Base-by-base conservation (phyloP, 768 basidiomycete species). In the Russula dissimulans region DNA sequence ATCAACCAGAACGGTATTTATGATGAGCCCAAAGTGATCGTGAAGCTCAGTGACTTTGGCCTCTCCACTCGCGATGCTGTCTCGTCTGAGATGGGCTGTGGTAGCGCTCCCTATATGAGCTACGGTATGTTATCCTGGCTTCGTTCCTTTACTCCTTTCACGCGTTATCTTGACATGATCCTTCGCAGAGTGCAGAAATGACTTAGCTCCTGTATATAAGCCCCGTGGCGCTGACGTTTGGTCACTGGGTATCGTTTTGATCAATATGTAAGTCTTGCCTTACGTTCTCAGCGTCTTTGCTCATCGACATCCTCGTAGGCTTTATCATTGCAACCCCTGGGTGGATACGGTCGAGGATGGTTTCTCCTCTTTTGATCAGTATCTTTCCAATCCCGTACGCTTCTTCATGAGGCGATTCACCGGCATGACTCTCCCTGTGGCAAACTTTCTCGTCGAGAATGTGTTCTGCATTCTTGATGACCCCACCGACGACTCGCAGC, bases 311-410 rank as follows among this genome's bases (percentile, higher is more conserved):
- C 15, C 15, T 51, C 56, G 29, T 67, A 91, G 90, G 90, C 78
- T 98, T 71, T 99, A 97, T 75, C 97, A 99, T 74, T 90, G 81
- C 75, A 97, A 97, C 73, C 95, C 95, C 31, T 99, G 97, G 97
- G 90, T 90, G 47, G 95, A 98, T 71, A 95, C 95, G 1, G 81
- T 86, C 36, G 80, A 86, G 63, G 89, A 86, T 67, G 82, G 81
- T 64, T 89, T 89, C 71, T 74, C 81, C 41, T 91, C 91, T 49
- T 99, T 97, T 72, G 81, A 83, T 66, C 77, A 82, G 26, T 98
- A 86, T 76, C 84, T 84, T 66, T 79, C 79, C 59, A 81, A 89
- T 63, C 91, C 91, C 32, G 78, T 87, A 74, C 78, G 78, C 43
- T 99, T 97, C 74, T 89, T 99, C 74, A 82, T 94, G 77, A 77